Base-by-base conservation (phyloP, 495 filamentous ascomycete genomes). In the Tuber indicum region DNA sequence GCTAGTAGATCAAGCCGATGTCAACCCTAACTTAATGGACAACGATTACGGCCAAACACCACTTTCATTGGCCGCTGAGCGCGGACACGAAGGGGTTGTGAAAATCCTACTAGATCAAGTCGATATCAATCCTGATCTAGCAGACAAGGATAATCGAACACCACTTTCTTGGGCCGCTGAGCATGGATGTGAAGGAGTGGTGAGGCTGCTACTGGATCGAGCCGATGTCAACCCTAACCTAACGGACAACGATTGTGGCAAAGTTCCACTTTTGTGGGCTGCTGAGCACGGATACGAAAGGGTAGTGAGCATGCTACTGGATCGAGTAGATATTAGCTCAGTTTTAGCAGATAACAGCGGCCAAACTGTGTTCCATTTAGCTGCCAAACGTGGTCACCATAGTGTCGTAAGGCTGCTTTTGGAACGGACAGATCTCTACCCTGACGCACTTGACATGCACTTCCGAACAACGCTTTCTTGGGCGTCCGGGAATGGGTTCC, bases 301-400 rank as follows among this genome's bases (percentile, higher is more conserved):
- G 17, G 76, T 81, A 5, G 82, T 85, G 10, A 46, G 73, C 26
- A 6, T 79, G 45, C 77, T 84, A 36, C 79, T 83, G n/a, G 74
- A 82, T 14, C 72, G 72, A 49, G 71, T 41, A 7, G 72, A 72
- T 26, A 76, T 77, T 17, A 47, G 81, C 58, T 49, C 76, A 12
- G 58, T 82, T 47, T 36, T 52, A n/a, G 69, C 42, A 66, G 75
- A 84, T 26, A 42, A 8, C 8, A 5, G 70, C 8, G 73, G 66
- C 26, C 58, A 66, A 36, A 66, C 58, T 1, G 3, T 36, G 3
- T 4, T 66, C 58, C 58, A 66, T 66, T 36, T 66, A 32, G 81
- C 81, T 26, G 75, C 75, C 72, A 43, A 43, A 73, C 62, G 71
- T 70, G 81, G 81, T 1, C 75, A 77, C 49, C 75, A 72, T 36